Conservation (phyloP, 192 early-diverging fungal genomes). For the Lunasporangiospora selenospora region DNA sequence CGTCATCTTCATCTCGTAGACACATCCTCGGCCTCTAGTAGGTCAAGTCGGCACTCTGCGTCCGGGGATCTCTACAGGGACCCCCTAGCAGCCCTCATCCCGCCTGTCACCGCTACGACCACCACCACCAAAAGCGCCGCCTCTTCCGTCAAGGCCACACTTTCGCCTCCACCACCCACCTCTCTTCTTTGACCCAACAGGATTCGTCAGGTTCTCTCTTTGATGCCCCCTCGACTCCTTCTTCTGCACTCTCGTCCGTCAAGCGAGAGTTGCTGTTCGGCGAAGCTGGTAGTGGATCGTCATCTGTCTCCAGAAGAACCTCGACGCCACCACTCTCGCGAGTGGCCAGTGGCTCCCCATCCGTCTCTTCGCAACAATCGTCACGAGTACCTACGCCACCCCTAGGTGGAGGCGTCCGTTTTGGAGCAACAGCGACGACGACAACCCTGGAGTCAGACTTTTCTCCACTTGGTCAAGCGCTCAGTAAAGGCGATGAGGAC, state of each 20-base stretch:
- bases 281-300: background rate
- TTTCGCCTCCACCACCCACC: conserved; percentile 30
- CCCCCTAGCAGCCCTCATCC: conserved; percentile 31
- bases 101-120: conserved; percentile 32
- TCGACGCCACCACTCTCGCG: conserved; percentile 34
- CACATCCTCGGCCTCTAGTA: conserved; percentile 13
- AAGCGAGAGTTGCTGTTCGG: conserved; percentile 40
- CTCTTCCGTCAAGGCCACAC: conserved; percentile 22
- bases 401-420: background rate
- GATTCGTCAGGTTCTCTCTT: conserved; percentile 27
- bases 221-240: conserved; percentile 5
- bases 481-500: conserved; percentile 3
- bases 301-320: conserved; percentile 20
- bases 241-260: conserved; percentile 19
- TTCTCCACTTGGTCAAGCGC: conserved; percentile 16
- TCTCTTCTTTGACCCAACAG: conserved; percentile 20
- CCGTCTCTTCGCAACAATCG: background rate
- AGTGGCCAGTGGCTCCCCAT: no score
- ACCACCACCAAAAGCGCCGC: conserved; percentile 26
- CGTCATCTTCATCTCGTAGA: background rate
- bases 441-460: conserved; percentile 15
- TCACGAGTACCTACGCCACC: conserved; percentile 21
- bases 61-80: conserved; percentile 40
- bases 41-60: conserved; percentile 21
- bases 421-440: background rate